Conservation (phyloP, 495 filamentous ascomycete species). For the Geoglossum glabrum region DNA sequence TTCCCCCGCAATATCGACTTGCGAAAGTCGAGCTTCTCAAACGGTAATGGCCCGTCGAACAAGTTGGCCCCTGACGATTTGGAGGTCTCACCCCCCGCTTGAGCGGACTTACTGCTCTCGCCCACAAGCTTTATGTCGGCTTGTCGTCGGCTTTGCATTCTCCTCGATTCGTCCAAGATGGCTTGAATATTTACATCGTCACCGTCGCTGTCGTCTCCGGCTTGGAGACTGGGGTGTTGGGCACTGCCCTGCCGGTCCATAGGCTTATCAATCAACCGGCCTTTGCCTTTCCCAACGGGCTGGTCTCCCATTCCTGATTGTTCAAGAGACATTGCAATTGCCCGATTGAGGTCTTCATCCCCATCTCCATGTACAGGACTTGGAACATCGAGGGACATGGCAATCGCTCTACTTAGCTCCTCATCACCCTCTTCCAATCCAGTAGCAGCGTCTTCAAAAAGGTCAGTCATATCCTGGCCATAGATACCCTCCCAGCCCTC, state of each 20-base stretch:
- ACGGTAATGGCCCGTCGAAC: slow-evolving; percentile 71
- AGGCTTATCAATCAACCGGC: background rate
- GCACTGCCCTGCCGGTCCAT: background rate
- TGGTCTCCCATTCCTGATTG: background rate
- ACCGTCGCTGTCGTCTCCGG: slow-evolving; percentile 16
- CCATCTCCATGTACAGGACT: slow-evolving; percentile 13
- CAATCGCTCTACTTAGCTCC: slow-evolving; percentile 2
- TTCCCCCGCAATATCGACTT: slow-evolving; percentile 35
- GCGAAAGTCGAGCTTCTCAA: slow-evolving; percentile 62
- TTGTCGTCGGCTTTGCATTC: slow-evolving; percentile 12
- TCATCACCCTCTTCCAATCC: background rate
- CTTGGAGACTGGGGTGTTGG: background rate
- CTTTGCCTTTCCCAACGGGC: background rate
- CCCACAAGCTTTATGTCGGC: slow-evolving; percentile 1
- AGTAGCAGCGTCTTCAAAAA: slow-evolving; percentile 10
- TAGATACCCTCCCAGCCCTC: slow-evolving; percentile 10
- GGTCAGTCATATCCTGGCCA: slow-evolving; percentile 9
- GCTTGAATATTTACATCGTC: slow-evolving; percentile 43
- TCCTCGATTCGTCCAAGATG: slow-evolving; percentile 29
- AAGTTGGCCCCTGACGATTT: slow-evolving; percentile 9
- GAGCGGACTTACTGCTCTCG: slow-evolving; percentile 5
- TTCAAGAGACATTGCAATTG: slow-evolving; percentile 63
- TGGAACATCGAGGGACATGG: slow-evolving; percentile 3
- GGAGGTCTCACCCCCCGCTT: background rate
- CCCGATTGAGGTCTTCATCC: slow-evolving; percentile 57